phyloP scores from a whole-genome alignment of 1,284 basidiomycete species.

The Lignosus rhinocerotis region DNA sequence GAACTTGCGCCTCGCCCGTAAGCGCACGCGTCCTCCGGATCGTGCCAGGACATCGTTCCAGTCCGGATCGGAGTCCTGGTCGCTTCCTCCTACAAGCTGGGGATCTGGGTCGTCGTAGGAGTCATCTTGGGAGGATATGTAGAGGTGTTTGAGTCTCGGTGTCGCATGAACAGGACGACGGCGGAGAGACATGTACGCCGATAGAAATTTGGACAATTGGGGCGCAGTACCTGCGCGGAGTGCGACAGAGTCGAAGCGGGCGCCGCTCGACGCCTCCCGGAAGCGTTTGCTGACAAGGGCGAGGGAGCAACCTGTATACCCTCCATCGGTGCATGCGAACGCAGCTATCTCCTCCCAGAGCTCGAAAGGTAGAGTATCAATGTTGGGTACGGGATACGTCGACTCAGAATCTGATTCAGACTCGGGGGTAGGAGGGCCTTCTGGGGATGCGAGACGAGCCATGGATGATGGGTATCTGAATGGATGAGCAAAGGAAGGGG shows the following conservation, averaged over 20 bases:
- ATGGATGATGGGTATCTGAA: neutral
- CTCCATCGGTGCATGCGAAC: slow-evolving; percentile 9
- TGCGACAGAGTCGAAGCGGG: slow-evolving; percentile 5
- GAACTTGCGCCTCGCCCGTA: neutral
- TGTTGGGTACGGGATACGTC: neutral
- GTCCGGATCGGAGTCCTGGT: neutral
- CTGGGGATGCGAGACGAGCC: neutral
- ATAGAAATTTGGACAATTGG: neutral
- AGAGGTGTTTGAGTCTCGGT: neutral
- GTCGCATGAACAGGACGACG: neutral
- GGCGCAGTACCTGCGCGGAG: neutral
- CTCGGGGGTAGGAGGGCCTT: no score
- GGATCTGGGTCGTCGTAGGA: neutral
- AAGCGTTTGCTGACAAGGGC: slow-evolving; percentile 4
- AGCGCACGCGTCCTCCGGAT: neutral
- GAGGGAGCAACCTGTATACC: slow-evolving; percentile 4
- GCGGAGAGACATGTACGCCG: neutral
- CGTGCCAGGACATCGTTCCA: neutral
- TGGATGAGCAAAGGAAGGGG: neutral
- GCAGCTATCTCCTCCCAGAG: slow-evolving; percentile 1
- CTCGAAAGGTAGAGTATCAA: neutral
- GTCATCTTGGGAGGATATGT: neutral
- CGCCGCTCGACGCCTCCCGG: neutral
- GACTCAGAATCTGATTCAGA: neutral
- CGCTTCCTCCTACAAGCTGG: neutral